A percentile compares a stretch with the other conserved stretches of the same genome.
Conservation (phyloP, 352 stramenopile species). For the Pythium pyrilobum region DNA sequence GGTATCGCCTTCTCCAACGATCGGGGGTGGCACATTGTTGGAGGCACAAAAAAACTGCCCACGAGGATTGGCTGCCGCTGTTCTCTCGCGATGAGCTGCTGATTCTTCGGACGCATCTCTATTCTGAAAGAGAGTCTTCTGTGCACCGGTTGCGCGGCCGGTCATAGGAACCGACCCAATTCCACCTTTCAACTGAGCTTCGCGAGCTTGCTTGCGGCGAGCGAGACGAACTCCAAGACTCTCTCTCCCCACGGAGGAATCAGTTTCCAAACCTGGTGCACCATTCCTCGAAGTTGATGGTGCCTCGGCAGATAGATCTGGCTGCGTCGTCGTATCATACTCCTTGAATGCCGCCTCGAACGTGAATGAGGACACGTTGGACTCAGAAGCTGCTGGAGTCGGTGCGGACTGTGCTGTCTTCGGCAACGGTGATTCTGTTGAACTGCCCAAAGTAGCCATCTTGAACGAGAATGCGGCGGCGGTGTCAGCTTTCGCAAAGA, state of each 20-base stretch:
- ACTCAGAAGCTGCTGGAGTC: neutral
- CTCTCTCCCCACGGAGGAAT: neutral
- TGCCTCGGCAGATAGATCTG: neutral
- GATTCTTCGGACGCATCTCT: too few species aligned
- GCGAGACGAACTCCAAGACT: slow-evolving; percentile 10
- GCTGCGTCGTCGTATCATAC: neutral
- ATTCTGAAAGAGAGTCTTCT: slow-evolving; percentile 7
- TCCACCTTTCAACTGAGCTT: slow-evolving; percentile 3
- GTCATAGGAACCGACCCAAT: neutral
- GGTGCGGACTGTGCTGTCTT: neutral
- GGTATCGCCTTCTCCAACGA: neutral
- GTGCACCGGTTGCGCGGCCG: neutral
- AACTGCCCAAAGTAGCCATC: too few species aligned
- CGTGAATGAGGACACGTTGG: slow-evolving; percentile 8
- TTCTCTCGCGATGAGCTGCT: too few species aligned
- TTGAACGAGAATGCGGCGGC: too few species aligned
- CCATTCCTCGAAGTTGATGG: neutral
- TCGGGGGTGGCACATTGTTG: too few species aligned
- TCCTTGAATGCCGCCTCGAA: slow-evolving; percentile 19
- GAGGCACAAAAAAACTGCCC: too few species aligned
- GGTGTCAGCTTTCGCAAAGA: too few species aligned
- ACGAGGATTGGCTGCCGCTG: too few species aligned
- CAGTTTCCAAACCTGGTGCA: neutral
- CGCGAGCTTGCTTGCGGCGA: slow-evolving; percentile 10
- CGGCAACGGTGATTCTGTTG: too few species aligned